Evolutionary conservation across 2,329 filamentous ascomycete species (phyloP).

Genomic region (Diplodia sapinea): DNA sequence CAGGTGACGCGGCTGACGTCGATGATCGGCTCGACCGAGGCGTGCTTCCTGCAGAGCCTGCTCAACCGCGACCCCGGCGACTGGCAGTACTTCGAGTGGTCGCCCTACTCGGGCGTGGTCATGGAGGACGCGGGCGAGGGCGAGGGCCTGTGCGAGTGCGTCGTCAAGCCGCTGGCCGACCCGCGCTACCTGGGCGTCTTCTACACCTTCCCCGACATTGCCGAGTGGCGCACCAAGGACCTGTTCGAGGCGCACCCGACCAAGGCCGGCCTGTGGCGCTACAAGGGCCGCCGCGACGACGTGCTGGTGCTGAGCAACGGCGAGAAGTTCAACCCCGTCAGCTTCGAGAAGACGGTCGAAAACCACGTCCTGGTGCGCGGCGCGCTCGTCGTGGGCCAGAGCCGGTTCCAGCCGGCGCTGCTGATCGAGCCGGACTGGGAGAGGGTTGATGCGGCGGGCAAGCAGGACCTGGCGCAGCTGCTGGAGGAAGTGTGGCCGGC

Average conservation of each 20-base stretch:
- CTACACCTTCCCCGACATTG: constrained; percentile 32
- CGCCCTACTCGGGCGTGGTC: constrained; percentile 36
- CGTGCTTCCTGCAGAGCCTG: constrained; percentile 37
- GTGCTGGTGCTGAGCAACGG: constrained; percentile 35
- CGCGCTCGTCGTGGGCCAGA: constrained; percentile 43
- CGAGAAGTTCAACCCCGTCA: constrained; percentile 38
- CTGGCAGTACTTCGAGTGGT: constrained; percentile 40
- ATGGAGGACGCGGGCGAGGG: constrained; percentile 38
- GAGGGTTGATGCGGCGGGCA: constrained; percentile 16
- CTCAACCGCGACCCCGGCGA: constrained; percentile 32
- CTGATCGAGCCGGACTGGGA: constrained; percentile 40
- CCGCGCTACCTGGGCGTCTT: constrained; percentile 34
- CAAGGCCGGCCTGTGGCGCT: constrained; percentile 33
- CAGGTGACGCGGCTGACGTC: constrained; percentile 36
- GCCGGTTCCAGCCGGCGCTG: constrained; percentile 40
- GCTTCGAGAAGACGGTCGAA: constrained; percentile 37
- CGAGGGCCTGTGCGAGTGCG: constrained; percentile 35
- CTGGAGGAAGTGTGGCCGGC: constrained; percentile 55
- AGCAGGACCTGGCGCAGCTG: constrained; percentile 34
- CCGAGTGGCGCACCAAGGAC: constrained; percentile 36
- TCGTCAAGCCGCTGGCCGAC: constrained; percentile 31
- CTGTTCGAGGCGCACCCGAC: constrained; percentile 34
- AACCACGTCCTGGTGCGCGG: constrained; percentile 40
- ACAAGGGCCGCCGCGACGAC: constrained; percentile 38
- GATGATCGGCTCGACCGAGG: constrained; percentile 38